phyloP scores from a whole-genome alignment of 495 filamentous ascomycete species.

The Podospora comata region DNA sequence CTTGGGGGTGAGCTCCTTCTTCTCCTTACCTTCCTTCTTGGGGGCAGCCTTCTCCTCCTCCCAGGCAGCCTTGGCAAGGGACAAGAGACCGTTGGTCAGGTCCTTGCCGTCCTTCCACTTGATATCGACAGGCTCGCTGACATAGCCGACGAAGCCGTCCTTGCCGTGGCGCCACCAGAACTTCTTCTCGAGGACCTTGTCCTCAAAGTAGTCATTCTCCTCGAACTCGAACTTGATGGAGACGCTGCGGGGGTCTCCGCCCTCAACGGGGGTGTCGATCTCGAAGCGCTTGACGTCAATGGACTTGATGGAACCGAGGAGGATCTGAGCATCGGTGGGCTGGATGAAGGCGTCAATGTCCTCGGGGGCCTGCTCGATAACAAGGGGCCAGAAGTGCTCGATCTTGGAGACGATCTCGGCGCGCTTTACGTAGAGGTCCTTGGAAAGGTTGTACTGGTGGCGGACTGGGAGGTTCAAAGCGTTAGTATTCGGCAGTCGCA shows the following conservation, averaged over 20 bases:
- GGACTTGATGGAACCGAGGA: constrained; percentile 58
- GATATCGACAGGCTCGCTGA: constrained; percentile 81
- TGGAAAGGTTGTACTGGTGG: constrained; percentile 49
- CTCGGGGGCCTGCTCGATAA: constrained; percentile 75
- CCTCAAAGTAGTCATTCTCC: constrained; percentile 70
- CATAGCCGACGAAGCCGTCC: constrained; percentile 67
- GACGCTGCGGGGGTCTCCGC: constrained; percentile 63
- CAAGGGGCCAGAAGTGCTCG: constrained; percentile 82
- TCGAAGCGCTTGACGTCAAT: constrained; percentile 75
- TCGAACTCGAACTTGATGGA: constrained; percentile 58
- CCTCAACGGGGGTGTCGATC: constrained; percentile 53
- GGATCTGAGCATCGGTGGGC: constrained; percentile 65
- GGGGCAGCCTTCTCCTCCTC: constrained; percentile 58
- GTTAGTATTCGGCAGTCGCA: neutral
- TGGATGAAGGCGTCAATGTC: constrained; percentile 84
- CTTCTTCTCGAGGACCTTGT: constrained; percentile 77
- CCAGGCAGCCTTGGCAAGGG: constrained; percentile 63
- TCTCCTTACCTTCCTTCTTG: constrained; percentile 42
- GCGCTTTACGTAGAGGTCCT: constrained; percentile 69
- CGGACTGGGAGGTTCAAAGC: constrained; percentile 46
- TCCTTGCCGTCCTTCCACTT: constrained; percentile 85
- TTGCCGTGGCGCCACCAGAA: constrained; percentile 73
- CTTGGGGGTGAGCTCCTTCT: constrained; percentile 45
- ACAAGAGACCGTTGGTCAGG: constrained; percentile 73
- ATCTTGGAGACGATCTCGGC: constrained; percentile 63